A percentile compares a stretch with the other conserved stretches of the same genome.
Conservation (phyloP, 192 early-diverging fungal species). For the Umbelopsis ramanniana region DNA sequence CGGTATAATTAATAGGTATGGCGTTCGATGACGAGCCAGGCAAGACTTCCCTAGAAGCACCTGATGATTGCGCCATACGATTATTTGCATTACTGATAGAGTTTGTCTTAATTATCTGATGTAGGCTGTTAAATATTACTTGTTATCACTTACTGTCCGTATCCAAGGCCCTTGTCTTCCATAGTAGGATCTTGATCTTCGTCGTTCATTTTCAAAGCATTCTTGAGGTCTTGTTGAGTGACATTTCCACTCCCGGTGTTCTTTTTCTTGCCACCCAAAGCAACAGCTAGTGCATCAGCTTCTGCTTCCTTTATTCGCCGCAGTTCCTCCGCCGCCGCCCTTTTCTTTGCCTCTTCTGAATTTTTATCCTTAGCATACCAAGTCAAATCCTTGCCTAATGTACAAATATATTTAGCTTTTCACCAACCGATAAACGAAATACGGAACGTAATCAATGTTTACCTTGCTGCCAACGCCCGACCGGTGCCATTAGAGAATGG, state of each 20-base stretch:
- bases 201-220: slow-evolving; percentile 42
- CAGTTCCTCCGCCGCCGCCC: slow-evolving; percentile 47
- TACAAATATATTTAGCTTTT: no score
- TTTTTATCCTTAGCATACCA: slow-evolving; percentile 75
- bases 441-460: background rate
- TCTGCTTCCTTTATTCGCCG: slow-evolving; percentile 62
- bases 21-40: slow-evolving; percentile 6
- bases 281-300: slow-evolving; percentile 60
- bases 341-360: slow-evolving; percentile 24
- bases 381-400: slow-evolving; percentile 59
- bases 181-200: slow-evolving; percentile 36
- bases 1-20: background rate
- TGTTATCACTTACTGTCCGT: slow-evolving; percentile 31
- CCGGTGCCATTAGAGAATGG: slow-evolving; percentile 78
- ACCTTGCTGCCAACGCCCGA: slow-evolving; percentile 79
- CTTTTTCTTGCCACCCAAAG: slow-evolving; percentile 55
- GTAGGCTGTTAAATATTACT: background rate
- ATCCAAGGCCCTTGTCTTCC: slow-evolving; percentile 43
- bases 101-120: background rate
- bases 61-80: background rate
- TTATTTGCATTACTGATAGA: background rate
- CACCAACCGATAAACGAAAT: no score
- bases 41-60: slow-evolving; percentile 12
- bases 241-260: slow-evolving; percentile 47
- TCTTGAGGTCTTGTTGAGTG: slow-evolving; percentile 50